These are phyloP conservation scores for Trypanosoma mega DNA, from an alignment of 208 protist species.

Conservation along the genomic window DNA sequence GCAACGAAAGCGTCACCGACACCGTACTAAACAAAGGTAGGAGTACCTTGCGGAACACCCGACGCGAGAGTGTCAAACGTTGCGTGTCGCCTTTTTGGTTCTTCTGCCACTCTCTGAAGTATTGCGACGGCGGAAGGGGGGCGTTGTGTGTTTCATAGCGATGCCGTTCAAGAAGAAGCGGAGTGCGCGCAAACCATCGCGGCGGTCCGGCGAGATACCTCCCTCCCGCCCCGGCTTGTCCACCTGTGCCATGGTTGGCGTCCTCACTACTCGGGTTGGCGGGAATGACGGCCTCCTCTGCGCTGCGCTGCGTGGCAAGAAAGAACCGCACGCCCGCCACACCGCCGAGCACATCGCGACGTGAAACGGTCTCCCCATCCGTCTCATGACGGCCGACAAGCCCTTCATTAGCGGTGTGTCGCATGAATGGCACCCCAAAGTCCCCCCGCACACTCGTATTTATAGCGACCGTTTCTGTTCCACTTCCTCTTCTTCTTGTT, in stretches of 20 bases:
- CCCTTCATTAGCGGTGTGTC: no score
- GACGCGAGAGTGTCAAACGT: background rate
- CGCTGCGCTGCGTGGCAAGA: constrained; percentile 1
- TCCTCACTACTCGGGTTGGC: background rate
- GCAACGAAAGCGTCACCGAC: background rate
- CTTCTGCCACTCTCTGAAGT: background rate
- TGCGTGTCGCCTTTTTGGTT: background rate
- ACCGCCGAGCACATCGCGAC: background rate
- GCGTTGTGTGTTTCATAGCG: constrained; percentile 2
- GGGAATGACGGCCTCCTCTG: background rate
- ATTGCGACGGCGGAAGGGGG: constrained; percentile 4
- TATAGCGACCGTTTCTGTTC: no score
- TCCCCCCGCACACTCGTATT: no score
- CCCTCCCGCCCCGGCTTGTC: background rate
- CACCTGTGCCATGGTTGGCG: background rate
- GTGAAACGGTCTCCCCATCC: background rate
- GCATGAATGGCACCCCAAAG: no score
- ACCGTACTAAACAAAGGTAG: background rate
- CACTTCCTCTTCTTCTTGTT: no score
- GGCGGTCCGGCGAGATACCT: background rate
- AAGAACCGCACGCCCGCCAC: constrained; percentile 7
- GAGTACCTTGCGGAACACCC: background rate
- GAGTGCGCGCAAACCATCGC: background rate
- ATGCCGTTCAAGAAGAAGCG: constrained; percentile 1
- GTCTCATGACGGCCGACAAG: background rate